Evolutionary conservation across 768 basidiomycete genomes (phyloP), one percentile per base, ranked within the genome.

Genomic region (Boletus insuetus): DNA sequence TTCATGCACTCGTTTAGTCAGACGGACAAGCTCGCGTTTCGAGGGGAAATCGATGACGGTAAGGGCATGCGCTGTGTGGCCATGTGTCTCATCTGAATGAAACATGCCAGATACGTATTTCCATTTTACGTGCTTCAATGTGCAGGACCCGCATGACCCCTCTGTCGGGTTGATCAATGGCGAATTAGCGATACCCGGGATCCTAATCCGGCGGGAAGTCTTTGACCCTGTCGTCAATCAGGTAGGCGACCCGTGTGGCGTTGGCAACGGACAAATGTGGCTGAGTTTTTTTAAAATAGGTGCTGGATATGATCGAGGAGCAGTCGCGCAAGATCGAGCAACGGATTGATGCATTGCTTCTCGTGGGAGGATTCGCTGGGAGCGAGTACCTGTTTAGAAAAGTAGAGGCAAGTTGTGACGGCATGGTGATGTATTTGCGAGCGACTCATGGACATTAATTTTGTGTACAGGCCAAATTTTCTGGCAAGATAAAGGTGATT

Each of bases 1-100:
- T 93, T 93, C 69, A 91, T 88, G 87, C 86, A 91, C 62, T 83
- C 88, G 8, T 95, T 94, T 64, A 87, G 88, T 58, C 91, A 94
- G 72, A 89, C 89, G 12, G 91, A 94, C 67, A 94, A 94, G 70
- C 74, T 93, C 45, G 80, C 79, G 31, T 95, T 90, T 66, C 74
- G 69, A 56, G 92, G 93, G 17, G 76, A 84, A 46, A 66, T 68
- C 17, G 92, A 94, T 66, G 93, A 94, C 65, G 83, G 89, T 89
- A 69, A 4, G 54, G 31, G 46, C 79, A 66, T 11, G 6, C n/a
- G n/a, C 46, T 35, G 20, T 14, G 35, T 11, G 42, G 44, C 35
- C 35, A 17, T 11, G 22, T 45, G 39, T 24, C 41, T 44, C 31
- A 17, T 46, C 62, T 58, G 37, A 66, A 57, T 41, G 56, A 51